Conservation (phyloP, 805 yeast species). For the Torulaspora gathmanii region DNA sequence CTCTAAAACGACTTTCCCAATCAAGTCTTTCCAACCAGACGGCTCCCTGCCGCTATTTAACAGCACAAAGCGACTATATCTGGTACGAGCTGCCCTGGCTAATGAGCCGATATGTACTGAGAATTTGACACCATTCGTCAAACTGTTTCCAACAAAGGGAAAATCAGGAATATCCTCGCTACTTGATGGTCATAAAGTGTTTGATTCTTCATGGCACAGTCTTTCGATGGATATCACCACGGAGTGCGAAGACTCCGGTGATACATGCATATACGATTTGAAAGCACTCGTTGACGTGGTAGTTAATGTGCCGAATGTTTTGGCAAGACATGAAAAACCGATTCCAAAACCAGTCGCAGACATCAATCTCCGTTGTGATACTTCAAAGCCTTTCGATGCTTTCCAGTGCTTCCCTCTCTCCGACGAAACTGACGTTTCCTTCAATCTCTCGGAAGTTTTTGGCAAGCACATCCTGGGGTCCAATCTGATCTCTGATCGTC, state of each 20-base stretch:
- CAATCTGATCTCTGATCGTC: slow-evolving; percentile 48
- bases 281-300: slow-evolving; percentile 67
- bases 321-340: slow-evolving; percentile 59
- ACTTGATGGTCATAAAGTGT: slow-evolving; percentile 83
- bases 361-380: slow-evolving; percentile 69
- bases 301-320: slow-evolving; percentile 60
- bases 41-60: slow-evolving; percentile 30
- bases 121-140: slow-evolving; percentile 88
- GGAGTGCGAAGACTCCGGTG: slow-evolving; percentile 39
- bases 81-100: slow-evolving; percentile 82
- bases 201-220: slow-evolving; percentile 90
- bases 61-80: slow-evolving; percentile 41
- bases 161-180: slow-evolving; percentile 81
- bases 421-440: slow-evolving; percentile 44
- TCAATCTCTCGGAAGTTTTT: slow-evolving; percentile 60
- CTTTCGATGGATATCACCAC: slow-evolving; percentile 80
- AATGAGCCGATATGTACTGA: slow-evolving; percentile 96
- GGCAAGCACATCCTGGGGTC: slow-evolving; percentile 65
- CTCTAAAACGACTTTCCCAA: slow-evolving; percentile 68
- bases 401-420: slow-evolving; percentile 78
- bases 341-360: slow-evolving; percentile 79
- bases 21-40: slow-evolving; percentile 35
- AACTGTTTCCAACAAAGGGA: slow-evolving; percentile 86
- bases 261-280: slow-evolving; percentile 48
- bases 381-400: slow-evolving; percentile 49